Evolutionary conservation across 228 moss, liverwort and hornwort species (phyloP).

Genomic region (Sphagnum fallax): DNA sequence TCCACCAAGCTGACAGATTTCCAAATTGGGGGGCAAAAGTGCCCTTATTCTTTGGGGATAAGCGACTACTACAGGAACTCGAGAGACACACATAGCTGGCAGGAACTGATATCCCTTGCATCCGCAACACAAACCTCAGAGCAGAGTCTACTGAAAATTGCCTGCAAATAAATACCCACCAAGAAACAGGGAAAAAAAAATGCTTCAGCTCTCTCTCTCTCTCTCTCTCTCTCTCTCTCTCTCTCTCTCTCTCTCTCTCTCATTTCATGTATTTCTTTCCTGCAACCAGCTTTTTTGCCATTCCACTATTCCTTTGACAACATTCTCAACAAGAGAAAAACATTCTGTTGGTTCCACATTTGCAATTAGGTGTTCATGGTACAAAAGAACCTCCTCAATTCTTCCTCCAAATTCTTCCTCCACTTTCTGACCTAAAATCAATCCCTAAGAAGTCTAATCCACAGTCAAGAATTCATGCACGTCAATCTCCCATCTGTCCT

Average conservation of each 20-base stretch:
- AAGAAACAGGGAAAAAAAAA: too few relatives aligned
- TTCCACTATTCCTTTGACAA: background rate
- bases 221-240: background rate
- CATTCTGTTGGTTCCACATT: background rate
- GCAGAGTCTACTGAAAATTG: conserved; percentile 14
- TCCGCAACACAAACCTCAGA: conserved; percentile 9
- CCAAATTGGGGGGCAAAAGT: conserved; percentile 24
- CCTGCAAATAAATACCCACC: conserved; percentile 8
- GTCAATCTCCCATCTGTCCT: too few relatives aligned
- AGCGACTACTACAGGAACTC: conserved; percentile 11
- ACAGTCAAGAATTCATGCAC: too few relatives aligned
- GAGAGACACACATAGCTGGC: conserved; percentile 32
- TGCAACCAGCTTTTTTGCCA: background rate
- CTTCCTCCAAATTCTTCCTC: too few relatives aligned
- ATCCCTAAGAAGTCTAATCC: too few relatives aligned
- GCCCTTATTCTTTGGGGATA: conserved; percentile 39
- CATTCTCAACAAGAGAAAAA: background rate
- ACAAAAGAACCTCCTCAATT: too few relatives aligned
- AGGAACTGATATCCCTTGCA: conserved; percentile 19
- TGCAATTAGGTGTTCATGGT: too few relatives aligned
- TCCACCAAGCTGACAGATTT: conserved; percentile 21
- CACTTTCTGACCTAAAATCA: too few relatives aligned
- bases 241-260: background rate
- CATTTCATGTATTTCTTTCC: background rate
- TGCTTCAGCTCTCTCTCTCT: background rate